Evolutionary conservation across 2,329 filamentous ascomycete species (phyloP), one percentile per base, ranked within the genome.

Genomic region (Coniochaeta prunicola): DNA sequence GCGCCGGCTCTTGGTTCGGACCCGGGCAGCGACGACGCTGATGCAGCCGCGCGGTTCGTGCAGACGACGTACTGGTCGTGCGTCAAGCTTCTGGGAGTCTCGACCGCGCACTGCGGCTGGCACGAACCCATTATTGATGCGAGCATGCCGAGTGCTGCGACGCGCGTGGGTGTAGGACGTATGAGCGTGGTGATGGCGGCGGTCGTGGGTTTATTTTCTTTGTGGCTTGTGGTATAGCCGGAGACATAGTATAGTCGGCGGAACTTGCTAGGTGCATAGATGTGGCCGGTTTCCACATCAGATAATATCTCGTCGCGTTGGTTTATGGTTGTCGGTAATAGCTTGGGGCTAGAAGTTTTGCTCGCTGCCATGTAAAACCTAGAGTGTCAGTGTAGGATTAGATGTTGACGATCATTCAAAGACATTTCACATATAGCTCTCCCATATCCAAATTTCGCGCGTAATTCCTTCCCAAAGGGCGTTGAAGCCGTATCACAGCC

Each of bases 11-110:
- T 65, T 2, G 59, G 61, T 7, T 54, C 62, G 26, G 59, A 63
- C 28, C 60, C 63, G 12, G 60, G 68, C 36, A 63, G 64, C 36
- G 63, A 58, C 40, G 59, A 38, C 3, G 15, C 36, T 4, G 36
- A n/a, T n/a, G 36, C 36, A n/a, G 36, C 10, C 36, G 36, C 36
- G 36, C 7, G 69, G 21, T 73, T 70, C 59, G 62, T 66, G 13
- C 70, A 75, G 65, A 71, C 71, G n/a, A 75, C 73, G 6, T 76
- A 74, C 60, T 75, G 68, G 61, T 70, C 69, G 28, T 76, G 74
- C 61, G 69, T 70, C 7, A 69, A 69, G 15, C 65, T 64, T 50
- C 71, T 59, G 10, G 64, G 63, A 1, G 63, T 69, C 33, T 67
- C 70, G 45, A 50, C 45, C 24, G 45, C 45, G 10, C 72, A 74